These are phyloP conservation scores for Naganishia randhawae DNA, from an alignment of 768 basidiomycete species.

Conservation along the genomic window DNA sequence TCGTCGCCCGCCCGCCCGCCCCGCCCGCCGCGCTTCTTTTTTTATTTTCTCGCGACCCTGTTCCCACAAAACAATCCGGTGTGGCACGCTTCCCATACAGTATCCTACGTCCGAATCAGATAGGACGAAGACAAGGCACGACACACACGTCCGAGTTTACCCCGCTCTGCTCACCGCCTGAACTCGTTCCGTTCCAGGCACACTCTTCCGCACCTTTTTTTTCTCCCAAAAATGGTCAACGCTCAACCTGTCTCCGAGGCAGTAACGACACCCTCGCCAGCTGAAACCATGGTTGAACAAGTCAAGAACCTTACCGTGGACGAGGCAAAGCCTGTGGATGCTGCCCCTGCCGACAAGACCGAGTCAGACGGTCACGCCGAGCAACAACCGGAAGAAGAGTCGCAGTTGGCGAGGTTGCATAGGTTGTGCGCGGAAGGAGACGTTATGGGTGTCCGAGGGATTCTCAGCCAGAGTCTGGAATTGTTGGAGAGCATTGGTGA, in stretches of 20 bases:
- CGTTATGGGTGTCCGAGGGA: conserved; percentile 42
- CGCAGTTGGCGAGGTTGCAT: conserved; percentile 33
- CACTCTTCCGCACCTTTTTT: background rate
- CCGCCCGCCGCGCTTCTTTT: background rate
- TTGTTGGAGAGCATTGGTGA: conserved; percentile 45
- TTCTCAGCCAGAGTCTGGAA: conserved; percentile 41
- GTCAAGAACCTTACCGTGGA: conserved; percentile 13
- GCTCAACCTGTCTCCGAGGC: conserved; percentile 2
- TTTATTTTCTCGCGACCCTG: background rate
- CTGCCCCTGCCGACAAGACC: background rate
- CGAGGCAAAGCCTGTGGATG: conserved; percentile 11
- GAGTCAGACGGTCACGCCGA: background rate
- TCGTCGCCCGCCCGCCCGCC: too few species aligned
- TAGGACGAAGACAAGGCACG: background rate
- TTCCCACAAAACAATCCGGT: background rate
- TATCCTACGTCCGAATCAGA: background rate
- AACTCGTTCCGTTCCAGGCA: conserved; percentile 9
- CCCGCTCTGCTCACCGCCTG: background rate
- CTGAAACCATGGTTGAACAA: conserved; percentile 13
- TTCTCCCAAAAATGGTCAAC: conserved; percentile 18
- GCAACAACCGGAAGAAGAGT: background rate
- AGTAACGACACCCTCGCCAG: background rate
- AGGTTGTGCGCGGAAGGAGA: conserved; percentile 44
- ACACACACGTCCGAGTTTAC: too few species aligned
- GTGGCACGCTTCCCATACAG: background rate